Conservation (phyloP, 1,139 yeast species). For the Scheffersomyces illinoinensis region DNA sequence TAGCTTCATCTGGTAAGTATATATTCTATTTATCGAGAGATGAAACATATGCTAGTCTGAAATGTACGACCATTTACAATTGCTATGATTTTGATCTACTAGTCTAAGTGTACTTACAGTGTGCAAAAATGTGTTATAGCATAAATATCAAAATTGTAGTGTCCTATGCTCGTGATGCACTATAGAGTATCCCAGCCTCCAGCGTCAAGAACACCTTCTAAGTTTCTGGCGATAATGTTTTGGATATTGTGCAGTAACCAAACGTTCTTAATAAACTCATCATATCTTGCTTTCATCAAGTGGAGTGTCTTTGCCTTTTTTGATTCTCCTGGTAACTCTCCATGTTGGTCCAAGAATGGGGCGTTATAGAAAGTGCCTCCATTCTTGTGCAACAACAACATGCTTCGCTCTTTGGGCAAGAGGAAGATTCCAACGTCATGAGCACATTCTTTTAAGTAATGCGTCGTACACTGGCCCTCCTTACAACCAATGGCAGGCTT, state of each 20-base stretch:
- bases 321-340: constrained; percentile 77
- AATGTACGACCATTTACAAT: too few species aligned
- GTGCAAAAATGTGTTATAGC: too few species aligned
- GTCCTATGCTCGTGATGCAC: constrained; percentile 1
- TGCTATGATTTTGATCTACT: too few species aligned
- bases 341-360: constrained; percentile 85
- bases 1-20: neutral
- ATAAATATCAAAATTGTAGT: too few species aligned
- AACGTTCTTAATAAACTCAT: constrained; percentile 61
- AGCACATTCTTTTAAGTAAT: constrained; percentile 63
- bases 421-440: constrained; percentile 75
- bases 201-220: constrained; percentile 76
- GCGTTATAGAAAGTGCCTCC: constrained; percentile 85
- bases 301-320: constrained; percentile 74
- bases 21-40: neutral
- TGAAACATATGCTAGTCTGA: too few species aligned
- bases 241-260: constrained; percentile 84
- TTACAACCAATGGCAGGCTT: constrained; percentile 50
- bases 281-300: constrained; percentile 63
- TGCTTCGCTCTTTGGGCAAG: constrained; percentile 72
- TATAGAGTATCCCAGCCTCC: constrained; percentile 97
- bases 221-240: constrained; percentile 72
- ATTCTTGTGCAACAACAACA: constrained; percentile 62
- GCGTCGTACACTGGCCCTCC: constrained; percentile 71
- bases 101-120: too few species aligned